Conservation (phyloP, 768 basidiomycete genomes). For the Suillus americanus region DNA sequence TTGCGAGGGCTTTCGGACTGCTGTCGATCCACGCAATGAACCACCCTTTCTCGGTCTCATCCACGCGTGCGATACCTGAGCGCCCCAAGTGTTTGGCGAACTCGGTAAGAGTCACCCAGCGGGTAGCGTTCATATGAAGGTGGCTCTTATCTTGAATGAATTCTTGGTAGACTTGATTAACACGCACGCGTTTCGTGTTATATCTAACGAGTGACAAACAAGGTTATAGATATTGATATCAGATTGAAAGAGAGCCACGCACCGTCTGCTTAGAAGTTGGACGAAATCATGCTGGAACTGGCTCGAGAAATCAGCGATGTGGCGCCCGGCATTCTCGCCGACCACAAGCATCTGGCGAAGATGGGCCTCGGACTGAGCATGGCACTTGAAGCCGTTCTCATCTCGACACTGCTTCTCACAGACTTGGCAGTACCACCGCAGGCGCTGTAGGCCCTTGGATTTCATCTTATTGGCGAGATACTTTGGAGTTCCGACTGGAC, state of each 20-base stretch:
- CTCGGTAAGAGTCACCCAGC: constrained; percentile 98
- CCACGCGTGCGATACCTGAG: constrained; percentile 83
- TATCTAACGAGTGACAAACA: constrained; percentile 25
- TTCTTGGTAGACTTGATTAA: constrained; percentile 97
- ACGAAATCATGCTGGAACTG: constrained; percentile 94
- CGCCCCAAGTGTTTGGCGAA: constrained; percentile 90
- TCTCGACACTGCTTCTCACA: constrained; percentile 99
- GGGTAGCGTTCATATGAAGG: constrained; percentile 97
- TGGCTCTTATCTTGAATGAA: constrained; percentile 93
- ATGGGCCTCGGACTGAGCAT: constrained; percentile 85
- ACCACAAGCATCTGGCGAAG: constrained; percentile 97
- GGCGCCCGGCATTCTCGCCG: constrained; percentile 88
- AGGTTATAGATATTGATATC: neutral
- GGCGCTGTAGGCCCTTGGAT: constrained; percentile 91
- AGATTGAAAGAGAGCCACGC: constrained; percentile 20
- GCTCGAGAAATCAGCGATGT: constrained; percentile 87
- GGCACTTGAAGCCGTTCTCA: constrained; percentile 99
- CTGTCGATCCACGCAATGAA: constrained; percentile 98
- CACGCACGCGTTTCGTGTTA: constrained; percentile 94
- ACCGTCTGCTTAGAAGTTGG: constrained; percentile 83
- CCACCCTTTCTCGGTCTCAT: constrained; percentile 99
- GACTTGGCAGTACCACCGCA: constrained; percentile 99
- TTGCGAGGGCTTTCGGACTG: constrained; percentile 90
- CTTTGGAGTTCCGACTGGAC: constrained; percentile 81
- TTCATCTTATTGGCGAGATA: constrained; percentile 96